phyloP scores from a whole-genome alignment of 371 early-diverging fungal species.

The Lichtheimia ornata region DNA sequence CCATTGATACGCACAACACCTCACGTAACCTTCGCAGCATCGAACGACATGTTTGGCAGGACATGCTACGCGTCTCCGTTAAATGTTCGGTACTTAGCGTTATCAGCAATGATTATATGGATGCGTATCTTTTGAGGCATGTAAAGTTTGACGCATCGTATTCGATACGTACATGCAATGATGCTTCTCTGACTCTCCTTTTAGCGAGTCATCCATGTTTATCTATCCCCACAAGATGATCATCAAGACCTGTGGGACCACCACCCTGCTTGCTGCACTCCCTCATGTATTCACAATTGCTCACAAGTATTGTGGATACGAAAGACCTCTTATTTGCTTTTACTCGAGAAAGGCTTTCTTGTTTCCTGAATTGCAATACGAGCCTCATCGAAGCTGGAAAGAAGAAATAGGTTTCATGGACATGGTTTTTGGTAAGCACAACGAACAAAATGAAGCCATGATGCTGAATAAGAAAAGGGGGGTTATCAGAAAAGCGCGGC shows the following conservation, averaged over 20 bases:
- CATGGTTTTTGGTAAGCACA: constrained; percentile 58
- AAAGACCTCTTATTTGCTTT: constrained; percentile 81
- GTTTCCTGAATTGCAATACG: constrained; percentile 90
- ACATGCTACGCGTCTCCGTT: constrained; percentile 87
- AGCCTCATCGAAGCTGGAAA: constrained; percentile 89
- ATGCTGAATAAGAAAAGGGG: constrained; percentile 1
- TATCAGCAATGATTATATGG: constrained; percentile 76
- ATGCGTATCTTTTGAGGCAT: constrained; percentile 89
- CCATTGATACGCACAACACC: neutral
- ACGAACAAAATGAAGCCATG: too few species aligned
- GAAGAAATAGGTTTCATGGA: constrained; percentile 83
- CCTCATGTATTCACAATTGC: constrained; percentile 86
- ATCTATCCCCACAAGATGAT: constrained; percentile 93
- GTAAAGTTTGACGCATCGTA: neutral
- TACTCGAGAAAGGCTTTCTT: constrained; percentile 96
- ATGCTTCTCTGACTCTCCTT: constrained; percentile 5
- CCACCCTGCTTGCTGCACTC: constrained; percentile 86
- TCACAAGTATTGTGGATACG: constrained; percentile 62
- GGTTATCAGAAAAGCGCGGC: constrained; percentile 51
- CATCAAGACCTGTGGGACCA: constrained; percentile 97
- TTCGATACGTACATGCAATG: neutral
- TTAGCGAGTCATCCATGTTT: constrained; percentile 94
- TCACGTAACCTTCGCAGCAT: constrained; percentile 63
- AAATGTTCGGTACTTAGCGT: constrained; percentile 89
- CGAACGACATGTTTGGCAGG: constrained; percentile 79